These are phyloP conservation scores for Ascochyta fabae DNA, from an alignment of 2,329 filamentous ascomycete genomes.

Conservation along the genomic window DNA sequence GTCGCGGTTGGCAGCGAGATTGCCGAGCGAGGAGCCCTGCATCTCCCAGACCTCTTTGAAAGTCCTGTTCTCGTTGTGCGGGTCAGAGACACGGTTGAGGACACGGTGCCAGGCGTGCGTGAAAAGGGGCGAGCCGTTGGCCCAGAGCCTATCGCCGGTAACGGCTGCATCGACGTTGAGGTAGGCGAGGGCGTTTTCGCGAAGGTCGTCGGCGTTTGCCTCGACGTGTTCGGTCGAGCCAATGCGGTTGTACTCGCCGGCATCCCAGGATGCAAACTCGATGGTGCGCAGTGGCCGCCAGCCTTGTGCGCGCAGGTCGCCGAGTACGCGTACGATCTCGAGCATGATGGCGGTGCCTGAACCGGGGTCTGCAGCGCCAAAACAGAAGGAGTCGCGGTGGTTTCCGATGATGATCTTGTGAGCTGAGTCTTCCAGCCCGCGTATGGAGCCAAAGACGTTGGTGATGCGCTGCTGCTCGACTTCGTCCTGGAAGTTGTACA, in stretches of 20 bases:
- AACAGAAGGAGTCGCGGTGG: constrained; percentile 91
- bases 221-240: constrained; percentile 97
- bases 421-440: constrained; percentile 80
- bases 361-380: constrained; percentile 84
- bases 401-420: constrained; percentile 91
- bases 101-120: constrained; percentile 73
- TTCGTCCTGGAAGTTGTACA: constrained; percentile 89
- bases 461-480: constrained; percentile 82
- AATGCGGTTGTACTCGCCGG: constrained; percentile 87
- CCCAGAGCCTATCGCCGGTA: constrained; percentile 75
- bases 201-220: constrained; percentile 75
- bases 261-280: constrained; percentile 97
- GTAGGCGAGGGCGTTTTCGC: constrained; percentile 80
- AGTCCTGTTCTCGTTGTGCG: constrained; percentile 69
- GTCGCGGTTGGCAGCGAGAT: constrained; percentile 78
- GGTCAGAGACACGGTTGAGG: constrained; percentile 76
- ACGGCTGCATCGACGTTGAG: constrained; percentile 90
- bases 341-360: constrained; percentile 88
- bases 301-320: constrained; percentile 74
- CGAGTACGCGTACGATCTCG: constrained; percentile 85
- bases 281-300: constrained; percentile 95
- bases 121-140: constrained; percentile 82
- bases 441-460: constrained; percentile 86
- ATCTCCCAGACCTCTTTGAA: constrained; percentile 79
- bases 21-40: constrained; percentile 64